phyloP scores from a whole-genome alignment of 176 grass and related monocot species.

The Cenchrus americanus region DNA sequence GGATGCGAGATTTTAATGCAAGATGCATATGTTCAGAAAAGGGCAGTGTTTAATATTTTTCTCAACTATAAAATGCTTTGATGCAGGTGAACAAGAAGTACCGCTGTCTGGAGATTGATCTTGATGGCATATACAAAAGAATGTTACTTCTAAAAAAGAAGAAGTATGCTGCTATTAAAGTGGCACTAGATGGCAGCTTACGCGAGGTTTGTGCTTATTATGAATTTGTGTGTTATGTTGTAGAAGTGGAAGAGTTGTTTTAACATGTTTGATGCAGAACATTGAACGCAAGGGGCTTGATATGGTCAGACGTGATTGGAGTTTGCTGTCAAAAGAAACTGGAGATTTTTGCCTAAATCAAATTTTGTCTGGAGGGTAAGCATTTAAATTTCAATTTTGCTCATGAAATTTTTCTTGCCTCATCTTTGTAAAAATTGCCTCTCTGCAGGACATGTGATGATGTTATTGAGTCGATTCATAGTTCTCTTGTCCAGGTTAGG shows the following conservation, averaged over 20 bases:
- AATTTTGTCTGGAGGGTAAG: conserved; percentile 92
- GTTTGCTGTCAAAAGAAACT: conserved; percentile 90
- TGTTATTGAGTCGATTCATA: conserved; percentile 76
- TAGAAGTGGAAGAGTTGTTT: conserved; percentile 32
- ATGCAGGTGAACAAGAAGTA: conserved; percentile 95
- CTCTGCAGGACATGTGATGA: conserved; percentile 73
- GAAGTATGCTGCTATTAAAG: conserved; percentile 95
- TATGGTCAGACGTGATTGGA: conserved; percentile 99
- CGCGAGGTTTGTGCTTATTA: conserved; percentile 56
- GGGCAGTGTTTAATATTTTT: conserved; percentile 6
- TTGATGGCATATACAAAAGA: conserved; percentile 98
- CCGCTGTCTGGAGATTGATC: conserved; percentile 92
- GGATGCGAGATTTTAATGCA: conserved; percentile 18
- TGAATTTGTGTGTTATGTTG: conserved; percentile 13
- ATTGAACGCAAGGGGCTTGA: conserved; percentile 97
- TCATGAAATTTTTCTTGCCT: conserved; percentile 17
- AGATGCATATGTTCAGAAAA: conserved; percentile 27
- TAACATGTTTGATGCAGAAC: conserved; percentile 62
- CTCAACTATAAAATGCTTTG: conserved; percentile 25
- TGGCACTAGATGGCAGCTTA: conserved; percentile 58
- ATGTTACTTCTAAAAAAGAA: conserved; percentile 99
- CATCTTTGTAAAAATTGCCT: conserved; percentile 31
- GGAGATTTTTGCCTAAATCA: conserved; percentile 93
- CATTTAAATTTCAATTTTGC: conserved; percentile 35
- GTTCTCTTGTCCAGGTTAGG: conserved; percentile 78